Base-by-base conservation (phyloP, 306 rosid genomes). In the Sophora flavescens region DNA sequence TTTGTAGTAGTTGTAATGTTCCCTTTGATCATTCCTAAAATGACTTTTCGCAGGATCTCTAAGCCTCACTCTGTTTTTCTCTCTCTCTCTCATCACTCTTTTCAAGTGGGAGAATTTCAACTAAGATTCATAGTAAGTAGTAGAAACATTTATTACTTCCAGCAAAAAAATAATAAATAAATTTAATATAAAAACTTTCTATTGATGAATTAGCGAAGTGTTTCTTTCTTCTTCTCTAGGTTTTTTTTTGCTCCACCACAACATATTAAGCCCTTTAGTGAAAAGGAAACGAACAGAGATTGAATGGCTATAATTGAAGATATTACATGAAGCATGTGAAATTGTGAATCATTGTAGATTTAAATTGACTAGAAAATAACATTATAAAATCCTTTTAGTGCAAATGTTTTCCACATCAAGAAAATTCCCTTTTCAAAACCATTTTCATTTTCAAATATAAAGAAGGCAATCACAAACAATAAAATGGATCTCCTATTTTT, bases 381-480 rank as follows among this genome's bases (percentile, higher is more conserved):
- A 58, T 4, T 10, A 58, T 12, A 30, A 28, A 58, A 58, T 16
- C 63, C 16, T 58, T 28, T 30, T 22, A 3, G 63, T 5, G 63
- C n/a, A 57, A 57, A 53, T 8, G 32, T 17, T 8, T 53, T 17
- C 28, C 32, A 28, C 30, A 8, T 53, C 32, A 56, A n/a, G 14
- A 56, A 5, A 56, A 17, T 6, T 26, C n/a, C 67, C 42, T 57
- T 39, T 56, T 67, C 77, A 72, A 39, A 22, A 57, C 4, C 57
- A 51, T 18, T 72, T 18, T 14, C 65, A 72, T 26, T 72, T 57
- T 57, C 39, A 72, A 74, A 54, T 13, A 32, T 54, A 59, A 73
- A 44, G 33, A 14, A 30, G 4, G 67, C 16, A 28, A 28, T 39
- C 35, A 14, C 9, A 76, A 52, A 39, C 57, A 65, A 65, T 3